Evolutionary conservation across 176 grass and related monocot species (phyloP), one percentile per base, ranked within the genome.

Genomic region (Aegilops bicornis): DNA sequence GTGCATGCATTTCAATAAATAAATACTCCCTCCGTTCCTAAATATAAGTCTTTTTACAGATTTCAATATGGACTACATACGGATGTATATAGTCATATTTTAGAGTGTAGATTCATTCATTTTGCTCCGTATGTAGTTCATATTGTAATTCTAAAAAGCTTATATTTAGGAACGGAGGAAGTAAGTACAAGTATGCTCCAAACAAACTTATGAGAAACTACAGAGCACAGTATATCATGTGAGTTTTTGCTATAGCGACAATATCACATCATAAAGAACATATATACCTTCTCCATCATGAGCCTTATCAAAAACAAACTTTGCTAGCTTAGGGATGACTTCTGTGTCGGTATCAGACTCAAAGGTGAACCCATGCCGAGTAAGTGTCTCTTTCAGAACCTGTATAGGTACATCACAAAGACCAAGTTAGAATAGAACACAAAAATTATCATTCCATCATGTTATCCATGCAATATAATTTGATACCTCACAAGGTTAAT

Each of bases 321-420:
- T 96, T 81, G 97, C 97, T 61, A 98, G 83, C 80, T 98, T 98
- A 19, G 97, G 97, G 32, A 98, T 98, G 71, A 96, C 94, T 92
- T 98, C 97, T 76, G 97, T 98, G 67, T 98, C 97, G n/a, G 97
- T 98, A 81, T 98, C 96, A 82, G 97, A 98, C 67, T 92, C 93
- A 91, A 98, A 98, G 30, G 88, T 96, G 76, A 98, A 98, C 9
- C 93, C 94, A 16, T 98, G 93, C 58, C 94, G 89, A 90, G 88
- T 84, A 77, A 96, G 70, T 40, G 97, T 94, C 88, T 95, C 92
- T 89, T 96, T 98, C 79, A 98, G 30, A 82, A 98, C 97, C 97
- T 98, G 90, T 80, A 86, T 13, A 79, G 25, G 75, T 83, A 83
- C 40, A 77, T 77, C 73, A 56, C 15, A 33, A 76, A 73, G 66